Evolutionary conservation across 139 green algal species (phyloP).

Genomic region (Tetradesmus obliquus): DNA sequence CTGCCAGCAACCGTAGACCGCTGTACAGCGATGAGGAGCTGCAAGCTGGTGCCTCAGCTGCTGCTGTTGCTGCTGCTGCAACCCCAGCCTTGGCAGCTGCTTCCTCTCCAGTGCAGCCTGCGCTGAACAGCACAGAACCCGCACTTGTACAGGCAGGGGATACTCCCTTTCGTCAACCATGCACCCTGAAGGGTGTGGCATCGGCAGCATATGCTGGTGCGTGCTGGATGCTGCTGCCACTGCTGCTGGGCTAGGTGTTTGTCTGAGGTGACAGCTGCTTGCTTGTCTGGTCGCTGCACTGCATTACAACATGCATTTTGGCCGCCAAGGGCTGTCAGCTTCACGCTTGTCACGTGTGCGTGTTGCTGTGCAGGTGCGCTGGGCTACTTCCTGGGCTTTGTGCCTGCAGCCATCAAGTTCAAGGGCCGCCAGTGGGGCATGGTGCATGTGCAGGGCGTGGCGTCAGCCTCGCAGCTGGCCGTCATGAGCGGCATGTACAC

Average conservation of each 20-base stretch:
- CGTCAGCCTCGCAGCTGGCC: conserved; percentile 66
- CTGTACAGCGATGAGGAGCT: conserved; percentile 16
- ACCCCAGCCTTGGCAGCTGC: neutral
- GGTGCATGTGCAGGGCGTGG: conserved; percentile 54
- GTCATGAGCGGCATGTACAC: conserved; percentile 77
- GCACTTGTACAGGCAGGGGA: neutral
- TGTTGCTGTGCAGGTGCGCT: conserved; percentile 55
- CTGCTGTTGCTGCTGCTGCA: neutral
- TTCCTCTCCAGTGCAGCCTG: neutral
- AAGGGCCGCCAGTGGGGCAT: conserved; percentile 29
- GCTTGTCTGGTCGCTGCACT: neutral
- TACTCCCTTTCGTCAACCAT: conserved; percentile 51
- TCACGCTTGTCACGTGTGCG: neutral
- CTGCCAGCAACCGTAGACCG: conserved; percentile 35
- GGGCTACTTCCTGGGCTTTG: conserved; percentile 74
- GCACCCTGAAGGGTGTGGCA: conserved; percentile 56
- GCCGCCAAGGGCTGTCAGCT: neutral
- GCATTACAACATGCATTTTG: neutral
- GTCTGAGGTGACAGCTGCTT: too few species aligned
- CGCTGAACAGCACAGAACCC: neutral
- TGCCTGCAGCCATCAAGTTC: conserved; percentile 51
- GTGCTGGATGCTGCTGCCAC: conserved; percentile 44
- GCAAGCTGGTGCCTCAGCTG: neutral
- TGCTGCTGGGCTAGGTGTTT: neutral
- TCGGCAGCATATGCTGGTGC: conserved; percentile 57